A percentile compares a stretch with the other conserved stretches of the same genome.
Evolutionary conservation across 306 rosid species (phyloP).

Genomic region (Begonia fuchsioides): DNA sequence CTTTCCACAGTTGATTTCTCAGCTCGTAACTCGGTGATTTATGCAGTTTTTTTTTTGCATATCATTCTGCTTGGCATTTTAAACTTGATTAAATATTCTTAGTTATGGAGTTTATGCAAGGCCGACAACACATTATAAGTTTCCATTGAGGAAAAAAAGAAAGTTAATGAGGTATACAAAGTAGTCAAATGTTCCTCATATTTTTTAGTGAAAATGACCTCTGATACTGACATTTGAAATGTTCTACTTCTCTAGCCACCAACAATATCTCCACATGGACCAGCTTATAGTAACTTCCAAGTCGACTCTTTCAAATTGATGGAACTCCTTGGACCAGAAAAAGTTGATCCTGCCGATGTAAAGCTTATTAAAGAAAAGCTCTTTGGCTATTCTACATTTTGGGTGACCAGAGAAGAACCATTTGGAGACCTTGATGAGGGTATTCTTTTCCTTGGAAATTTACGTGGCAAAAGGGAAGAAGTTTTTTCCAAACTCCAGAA

Average conservation of each 20-base stretch:
- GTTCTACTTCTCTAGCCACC: slow-evolving; percentile 38
- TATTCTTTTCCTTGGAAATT: slow-evolving; percentile 76
- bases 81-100: too few species aligned
- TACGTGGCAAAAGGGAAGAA: slow-evolving; percentile 86
- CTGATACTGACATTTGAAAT: background rate
- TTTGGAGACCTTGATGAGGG: slow-evolving; percentile 94
- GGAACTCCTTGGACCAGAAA: slow-evolving; percentile 99
- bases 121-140: too few species aligned
- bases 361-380: slow-evolving; percentile 81
- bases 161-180: too few species aligned
- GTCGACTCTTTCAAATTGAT: slow-evolving; percentile 87
- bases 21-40: too few species aligned
- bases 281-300: slow-evolving; percentile 64
- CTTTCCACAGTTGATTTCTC: too few species aligned
- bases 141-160: too few species aligned
- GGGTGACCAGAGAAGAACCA: slow-evolving; percentile 95
- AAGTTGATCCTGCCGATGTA: slow-evolving; percentile 82
- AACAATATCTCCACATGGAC: slow-evolving; percentile 40
- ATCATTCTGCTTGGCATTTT: too few species aligned
- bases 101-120: too few species aligned
- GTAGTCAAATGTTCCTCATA: too few species aligned
- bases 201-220: too few species aligned
- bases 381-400: slow-evolving; percentile 85
- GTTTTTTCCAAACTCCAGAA: slow-evolving; percentile 71
- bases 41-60: too few species aligned